Evolutionary conservation across 179 eudicot species (phyloP).

Genomic region (Silene vulgaris): DNA sequence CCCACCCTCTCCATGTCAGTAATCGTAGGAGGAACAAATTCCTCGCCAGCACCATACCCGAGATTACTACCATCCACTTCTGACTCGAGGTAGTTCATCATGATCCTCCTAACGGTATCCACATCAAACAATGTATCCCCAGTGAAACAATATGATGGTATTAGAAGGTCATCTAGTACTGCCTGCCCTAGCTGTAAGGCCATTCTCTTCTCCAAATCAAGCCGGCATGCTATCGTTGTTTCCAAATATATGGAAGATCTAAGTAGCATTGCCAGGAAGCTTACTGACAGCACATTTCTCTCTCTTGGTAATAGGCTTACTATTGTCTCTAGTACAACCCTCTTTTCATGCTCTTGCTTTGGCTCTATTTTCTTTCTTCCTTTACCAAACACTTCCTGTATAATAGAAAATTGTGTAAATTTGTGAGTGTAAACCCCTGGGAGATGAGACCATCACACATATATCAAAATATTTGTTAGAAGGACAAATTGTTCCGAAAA

Average conservation of each 20-base stretch:
- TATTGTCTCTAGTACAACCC: slow-evolving; percentile 82
- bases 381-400: slow-evolving; percentile 68
- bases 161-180: slow-evolving; percentile 74
- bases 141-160: slow-evolving; percentile 70
- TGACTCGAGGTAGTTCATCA: slow-evolving; percentile 63
- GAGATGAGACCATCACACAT: background rate
- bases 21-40: slow-evolving; percentile 36
- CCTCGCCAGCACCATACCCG: slow-evolving; percentile 37
- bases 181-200: slow-evolving; percentile 81
- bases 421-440: background rate
- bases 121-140: slow-evolving; percentile 82
- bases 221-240: slow-evolving; percentile 85
- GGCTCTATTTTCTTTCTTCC: slow-evolving; percentile 77
- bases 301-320: slow-evolving; percentile 89
- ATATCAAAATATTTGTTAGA: no score
- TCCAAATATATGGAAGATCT: slow-evolving; percentile 73
- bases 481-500: no score
- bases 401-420: slow-evolving; percentile 7
- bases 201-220: slow-evolving; percentile 89
- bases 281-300: slow-evolving; percentile 66
- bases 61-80: slow-evolving; percentile 39
- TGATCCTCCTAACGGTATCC: slow-evolving; percentile 72
- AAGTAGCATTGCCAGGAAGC: slow-evolving; percentile 84
- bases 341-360: slow-evolving; percentile 75
- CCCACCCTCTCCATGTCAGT: slow-evolving; percentile 67